Evolutionary conservation across 176 grass and related monocot species (phyloP), one percentile per base, ranked within the genome.

Genomic region (Musa schizocarpa): DNA sequence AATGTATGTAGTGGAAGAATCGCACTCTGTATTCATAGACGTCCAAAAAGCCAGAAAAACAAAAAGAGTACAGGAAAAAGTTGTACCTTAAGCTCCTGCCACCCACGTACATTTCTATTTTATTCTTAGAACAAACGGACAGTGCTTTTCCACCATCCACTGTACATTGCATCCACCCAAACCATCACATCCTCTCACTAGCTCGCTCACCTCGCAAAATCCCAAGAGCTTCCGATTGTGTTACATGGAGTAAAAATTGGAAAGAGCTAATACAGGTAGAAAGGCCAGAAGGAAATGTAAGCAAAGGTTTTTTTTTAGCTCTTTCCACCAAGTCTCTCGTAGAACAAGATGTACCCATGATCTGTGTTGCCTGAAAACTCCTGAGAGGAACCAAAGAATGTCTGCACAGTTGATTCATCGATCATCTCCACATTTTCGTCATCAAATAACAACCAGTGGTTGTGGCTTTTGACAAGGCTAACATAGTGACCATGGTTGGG

Each of bases 311-410:
- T 9, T 50, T 74, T 64, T 63, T 73, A 66, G 34, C 65, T 71
- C 75, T 75, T 62, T 67, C 50, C 78, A 20, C 87, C 86, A 69
- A 88, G 84, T 56, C 90, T 83, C 83, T 97, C 94, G 17, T 97
- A 97, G 77, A 97, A 97, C 77, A 97, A 87, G 86, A 97, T 97
- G 80, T 93, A 97, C 8, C 94, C 94, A 91, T 97, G 94, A 74
- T 97, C 94, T 2, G 94, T 93, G 85, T 97, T 97, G 80, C 94
- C 90, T 19, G 94, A 86, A 66, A 90, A 97, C 71, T 97, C 94
- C 20, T 97, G 94, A 10, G 90, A 87, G 59, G 94, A 97, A 65
- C 94, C 94, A 53, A 93, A 97, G 82, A 93, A 90, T 27, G 90
- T 93, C 75, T 88, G 88, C 73, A 97, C 77, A 50, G 81, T 91